Base-by-base conservation (phyloP, 1,139 yeast species). In the Geotrichum citri-aurantii region DNA sequence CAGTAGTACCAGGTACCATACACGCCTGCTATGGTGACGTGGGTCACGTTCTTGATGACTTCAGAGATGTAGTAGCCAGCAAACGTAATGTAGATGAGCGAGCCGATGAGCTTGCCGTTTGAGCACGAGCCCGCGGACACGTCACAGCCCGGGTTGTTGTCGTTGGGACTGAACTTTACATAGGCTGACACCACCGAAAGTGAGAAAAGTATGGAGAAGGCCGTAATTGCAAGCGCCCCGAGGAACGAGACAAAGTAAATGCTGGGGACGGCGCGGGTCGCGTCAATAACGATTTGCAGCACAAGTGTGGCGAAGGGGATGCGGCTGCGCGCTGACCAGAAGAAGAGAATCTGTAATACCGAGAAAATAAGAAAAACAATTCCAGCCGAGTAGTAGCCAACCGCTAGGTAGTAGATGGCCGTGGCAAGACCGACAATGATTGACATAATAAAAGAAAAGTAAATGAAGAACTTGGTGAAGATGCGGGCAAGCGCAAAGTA, bases 1-100 rank as follows among this genome's bases (percentile, higher is more conserved):
- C 88, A 78, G 71, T 87, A 91, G 73, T 89, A 91, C 97, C 97
- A 91, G 4, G 95, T 82, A 23, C 97, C 97, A 70, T 82, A 92
- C 42, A 91, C 83, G 40, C 97, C 97, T 26, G 93, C 80, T 60
- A 90, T 85, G 0, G 93, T 84, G 48, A 87, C 88, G 69, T 92
- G 96, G 58, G 91, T 85, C n/a, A 88, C 81, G 67, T 88, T 90
- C 74, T 85, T 84, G 63, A 89, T 78, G 29, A 91, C 96, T 71
- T 91, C 97, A 11, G 95, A 79, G 62, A 90, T 86, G 72, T 86
- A 88, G 69, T 82, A 90, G 14, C 96, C 96, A 5, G 96, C 90
- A 73, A 90, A 89, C 65, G 91, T 85, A 14, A 88, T 84, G 70
- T 82, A 85, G 42, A 91, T 74, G 52, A 82, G 65, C 23, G 81